Conservation (phyloP, 2,329 filamentous ascomycete genomes). For the Akanthomyces lecanii region DNA sequence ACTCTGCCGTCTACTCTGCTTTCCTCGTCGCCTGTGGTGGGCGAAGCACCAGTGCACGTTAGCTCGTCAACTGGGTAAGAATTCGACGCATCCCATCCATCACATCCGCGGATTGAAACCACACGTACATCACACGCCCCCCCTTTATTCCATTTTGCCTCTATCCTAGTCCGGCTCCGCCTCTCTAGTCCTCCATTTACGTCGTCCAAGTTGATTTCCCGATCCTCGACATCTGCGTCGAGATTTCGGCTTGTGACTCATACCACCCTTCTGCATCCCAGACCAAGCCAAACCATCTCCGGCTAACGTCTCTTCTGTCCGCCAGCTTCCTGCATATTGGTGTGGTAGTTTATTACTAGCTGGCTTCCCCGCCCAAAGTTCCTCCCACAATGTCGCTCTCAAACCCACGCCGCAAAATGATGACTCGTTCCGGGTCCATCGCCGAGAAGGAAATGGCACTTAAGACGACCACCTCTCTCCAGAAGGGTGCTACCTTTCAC, state of each 20-base stretch:
- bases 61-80: constrained; percentile 14
- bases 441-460: constrained; percentile 40
- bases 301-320: constrained; percentile 15
- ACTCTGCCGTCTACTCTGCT: not conserved
- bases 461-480: constrained; percentile 57
- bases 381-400: constrained; percentile 43
- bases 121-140: not conserved
- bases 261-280: constrained; percentile 21
- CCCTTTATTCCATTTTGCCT: constrained; percentile 13
- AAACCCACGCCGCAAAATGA: constrained; percentile 36
- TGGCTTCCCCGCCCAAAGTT: constrained; percentile 28
- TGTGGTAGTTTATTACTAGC: constrained; percentile 22
- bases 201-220: constrained; percentile 13
- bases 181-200: not conserved
- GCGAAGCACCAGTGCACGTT: constrained; percentile 12
- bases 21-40: not conserved
- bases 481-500: constrained; percentile 67
- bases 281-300: constrained; percentile 20
- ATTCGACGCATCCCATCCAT: not conserved
- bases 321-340: constrained; percentile 30
- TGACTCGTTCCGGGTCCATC: constrained; percentile 42
- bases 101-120: not conserved
- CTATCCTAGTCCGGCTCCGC: not conserved
- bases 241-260: constrained; percentile 32
- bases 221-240: constrained; percentile 23